Evolutionary conservation across 192 early-diverging fungal genomes (phyloP), one percentile per base, ranked within the genome.

Genomic region (Piromyces finnis): DNA sequence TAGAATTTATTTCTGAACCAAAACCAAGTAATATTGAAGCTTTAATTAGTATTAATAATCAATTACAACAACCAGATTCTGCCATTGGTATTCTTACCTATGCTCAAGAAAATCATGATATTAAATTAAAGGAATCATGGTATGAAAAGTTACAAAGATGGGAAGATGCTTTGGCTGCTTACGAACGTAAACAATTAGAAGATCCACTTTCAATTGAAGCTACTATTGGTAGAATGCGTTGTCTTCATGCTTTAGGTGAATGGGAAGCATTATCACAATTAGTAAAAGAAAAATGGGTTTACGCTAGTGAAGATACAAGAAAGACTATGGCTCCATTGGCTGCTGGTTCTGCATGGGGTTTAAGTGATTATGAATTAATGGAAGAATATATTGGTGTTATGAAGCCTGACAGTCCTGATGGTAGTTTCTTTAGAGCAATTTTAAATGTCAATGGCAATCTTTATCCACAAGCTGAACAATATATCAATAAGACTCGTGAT

Each of bases 1-100:
- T 95, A 11, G 95, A 97, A 87, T 99, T 97, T 85, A 87, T 93
- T 28, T 86, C 91, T 12, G 93, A 95, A 35, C 91, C 94, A 30
- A 88, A 93, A 11, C 90, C 94, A 29, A 92, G 92, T 28, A 95
- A 94, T 1, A 94, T 98, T 29, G 95, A 96, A 82, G 90, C 91
- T 81, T 87, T 99, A 9, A 97, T 99, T 79, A 91, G 90, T 77
- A 96, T 97, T 81, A 98, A 98, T 86, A 95, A 96, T 84, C 90
- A 94, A 77, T 88, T 99, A 6, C 95, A 99, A 82, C 94, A 95
- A 82, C 94, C 96, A 16, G 97, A 99, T 85, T 96, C 97, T 18
- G 97, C 97, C 1, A 92, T 95, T 30, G 97, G 97, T 79, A 96
- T 98, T 82, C 85, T 98, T 68, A 94, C 92, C 12, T 92, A 93